These are phyloP conservation scores for Echinochloa phyllopogon DNA, from an alignment of 176 grass and related monocot genomes.

Conservation along the genomic window DNA sequence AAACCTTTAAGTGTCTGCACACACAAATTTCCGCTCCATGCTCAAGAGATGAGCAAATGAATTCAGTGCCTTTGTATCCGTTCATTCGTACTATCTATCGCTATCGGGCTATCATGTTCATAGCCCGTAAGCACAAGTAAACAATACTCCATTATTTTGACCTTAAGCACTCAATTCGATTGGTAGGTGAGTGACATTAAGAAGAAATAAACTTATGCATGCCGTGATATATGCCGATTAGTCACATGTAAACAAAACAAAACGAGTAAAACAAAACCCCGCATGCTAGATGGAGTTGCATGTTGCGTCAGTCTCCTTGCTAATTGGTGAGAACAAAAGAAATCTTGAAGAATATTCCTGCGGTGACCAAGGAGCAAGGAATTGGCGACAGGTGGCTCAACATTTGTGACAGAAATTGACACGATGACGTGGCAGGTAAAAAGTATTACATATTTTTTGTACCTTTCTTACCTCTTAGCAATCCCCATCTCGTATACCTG, in stretches of 20 bases:
- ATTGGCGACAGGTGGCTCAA: background rate
- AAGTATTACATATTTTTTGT: background rate
- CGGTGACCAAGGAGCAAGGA: slow-evolving; percentile 13
- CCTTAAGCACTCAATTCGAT: background rate
- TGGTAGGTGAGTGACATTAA: background rate
- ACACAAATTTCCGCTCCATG: too few relatives aligned
- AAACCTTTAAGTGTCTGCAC: too few relatives aligned
- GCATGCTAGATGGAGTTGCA: slow-evolving; percentile 9
- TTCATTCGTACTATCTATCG: slow-evolving; percentile 8
- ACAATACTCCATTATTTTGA: slow-evolving; percentile 9
- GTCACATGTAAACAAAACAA: background rate
- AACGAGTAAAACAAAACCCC: background rate
- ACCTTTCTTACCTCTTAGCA: too few relatives aligned
- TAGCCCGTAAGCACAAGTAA: slow-evolving; percentile 14
- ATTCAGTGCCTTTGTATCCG: background rate
- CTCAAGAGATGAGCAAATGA: background rate
- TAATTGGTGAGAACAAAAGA: slow-evolving; percentile 11
- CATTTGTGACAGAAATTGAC: slow-evolving; percentile 27
- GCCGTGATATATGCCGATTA: background rate
- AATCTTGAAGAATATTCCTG: slow-evolving; percentile 22
- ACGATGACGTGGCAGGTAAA: slow-evolving; percentile 4
- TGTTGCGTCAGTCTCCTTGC: slow-evolving; percentile 6
- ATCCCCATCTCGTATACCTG: too few relatives aligned
- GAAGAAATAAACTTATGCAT: slow-evolving; percentile 13
- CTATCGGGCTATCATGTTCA: background rate